Percentiles rank a stretch among this genome's conserved stretches.
Evolutionary conservation across 441 rosid species (phyloP).

Genomic region (Metrosideros polymorpha): DNA sequence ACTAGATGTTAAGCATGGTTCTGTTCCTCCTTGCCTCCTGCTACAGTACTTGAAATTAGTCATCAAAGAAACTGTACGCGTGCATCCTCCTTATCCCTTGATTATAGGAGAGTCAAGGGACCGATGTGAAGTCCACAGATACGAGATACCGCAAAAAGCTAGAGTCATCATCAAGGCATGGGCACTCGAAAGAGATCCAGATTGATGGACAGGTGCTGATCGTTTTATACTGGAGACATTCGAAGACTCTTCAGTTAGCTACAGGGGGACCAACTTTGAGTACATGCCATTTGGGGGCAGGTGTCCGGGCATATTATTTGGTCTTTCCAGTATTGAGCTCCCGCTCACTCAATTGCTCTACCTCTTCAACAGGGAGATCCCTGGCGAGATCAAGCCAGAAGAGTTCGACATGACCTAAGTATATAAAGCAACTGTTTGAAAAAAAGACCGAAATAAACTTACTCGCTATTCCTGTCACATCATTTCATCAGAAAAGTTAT

Average conservation of each 20-base stretch:
- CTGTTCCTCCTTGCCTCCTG: neutral
- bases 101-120: slow-evolving; percentile 1
- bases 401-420: neutral
- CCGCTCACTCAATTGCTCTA: neutral
- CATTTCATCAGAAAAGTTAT: neutral
- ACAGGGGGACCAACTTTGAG: neutral
- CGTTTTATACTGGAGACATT: neutral
- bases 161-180: neutral
- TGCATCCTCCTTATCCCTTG: slow-evolving; percentile 1
- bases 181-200: neutral
- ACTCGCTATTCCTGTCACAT: neutral
- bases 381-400: neutral
- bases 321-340: neutral
- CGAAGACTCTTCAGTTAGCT: neutral
- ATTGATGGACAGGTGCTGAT: neutral
- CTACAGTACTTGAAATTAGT: neutral
- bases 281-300: neutral
- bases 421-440: neutral
- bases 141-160: neutral
- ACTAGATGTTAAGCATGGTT: neutral
- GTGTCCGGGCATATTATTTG: slow-evolving; percentile 4
- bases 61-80: neutral
- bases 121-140: neutral
- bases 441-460: neutral
- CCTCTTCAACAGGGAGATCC: neutral